Evolutionary conservation across 2,329 filamentous ascomycete genomes (phyloP), one percentile per base, ranked within the genome.

Genomic region (Paraconiothyrium brasiliense): DNA sequence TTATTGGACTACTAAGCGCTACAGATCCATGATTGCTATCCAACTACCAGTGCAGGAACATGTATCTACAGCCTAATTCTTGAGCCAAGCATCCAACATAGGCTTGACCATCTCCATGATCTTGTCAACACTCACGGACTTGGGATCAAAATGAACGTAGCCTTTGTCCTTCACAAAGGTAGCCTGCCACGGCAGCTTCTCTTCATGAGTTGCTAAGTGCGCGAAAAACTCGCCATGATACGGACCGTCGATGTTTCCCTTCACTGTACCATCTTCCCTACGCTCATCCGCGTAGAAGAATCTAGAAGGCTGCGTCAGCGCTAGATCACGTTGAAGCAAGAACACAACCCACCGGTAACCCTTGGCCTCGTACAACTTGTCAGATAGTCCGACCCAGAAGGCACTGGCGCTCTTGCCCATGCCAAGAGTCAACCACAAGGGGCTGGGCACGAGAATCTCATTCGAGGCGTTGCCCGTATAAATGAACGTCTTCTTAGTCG

Each of bases 211-310:
- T 11, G 71, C 76, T 61, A 80, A 63, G 54, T 76, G 61, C 7
- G 66, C 63, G 59, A 67, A 79, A 56, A 78, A 78, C 4, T 79
- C 74, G 20, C 50, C 78, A 68, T 79, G 76, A 9, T 76, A 75
- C 14, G 61, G 48, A 9, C 75, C 79, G 59, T 76, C 72, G 14
- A 80, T 22, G 37, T 50, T 0, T 67, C 69, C 62, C 67, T 76
- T 4, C 55, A 46, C 43, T 62, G 48, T 69, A 1, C 84, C 84
- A 56, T 83, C 77, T 0, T 71, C 62, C 8, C 75, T 77, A 3
- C 83, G 76, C 65, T 86, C 82, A 47, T 86, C 83, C 3, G 72
- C 80, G 57, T 83, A 86, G 63, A 84, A 85, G 65, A 85, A 86
- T 44, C 83, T 70, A 32, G 4, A 3, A 51, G 4, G 13, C 44